phyloP scores from a whole-genome alignment of 2,329 filamentous ascomycete species.

The Trichoderma atrobrunneum region DNA sequence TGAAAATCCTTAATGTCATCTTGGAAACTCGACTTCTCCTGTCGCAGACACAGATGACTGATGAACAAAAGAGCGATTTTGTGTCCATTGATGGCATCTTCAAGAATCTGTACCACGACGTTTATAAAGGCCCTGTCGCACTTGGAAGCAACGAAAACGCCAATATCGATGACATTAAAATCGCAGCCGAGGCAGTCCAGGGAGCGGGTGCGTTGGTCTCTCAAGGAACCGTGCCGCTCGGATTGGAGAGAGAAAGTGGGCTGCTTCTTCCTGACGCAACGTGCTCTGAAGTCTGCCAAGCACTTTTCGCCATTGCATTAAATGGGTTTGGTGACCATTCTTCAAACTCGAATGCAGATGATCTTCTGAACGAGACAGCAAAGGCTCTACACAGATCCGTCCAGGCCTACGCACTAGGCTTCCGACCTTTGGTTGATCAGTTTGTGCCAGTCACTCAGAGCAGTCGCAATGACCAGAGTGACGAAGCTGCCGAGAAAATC shows the following conservation, averaged over 20 bases:
- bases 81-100: conserved; percentile 38
- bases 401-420: conserved; percentile 36
- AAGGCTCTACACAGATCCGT: conserved; percentile 41
- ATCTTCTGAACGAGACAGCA: conserved; percentile 42
- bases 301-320: conserved; percentile 32
- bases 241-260: not conserved
- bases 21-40: conserved; percentile 46
- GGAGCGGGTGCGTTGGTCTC: conserved; percentile 46
- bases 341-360: conserved; percentile 30
- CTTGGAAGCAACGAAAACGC: conserved; percentile 28
- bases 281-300: conserved; percentile 40
- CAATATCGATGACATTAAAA: conserved; percentile 39
- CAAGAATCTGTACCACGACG: conserved; percentile 42
- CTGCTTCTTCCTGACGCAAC: conserved; percentile 36
- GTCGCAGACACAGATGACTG: conserved; percentile 32
- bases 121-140: conserved; percentile 41
- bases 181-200: conserved; percentile 44
- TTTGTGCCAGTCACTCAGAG: conserved; percentile 28
- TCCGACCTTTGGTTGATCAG: conserved; percentile 33
- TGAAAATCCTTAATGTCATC: conserved; percentile 51
- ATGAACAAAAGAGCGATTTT: conserved; percentile 39
- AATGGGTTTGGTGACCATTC: conserved; percentile 25
- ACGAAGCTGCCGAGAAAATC: conserved; percentile 30
- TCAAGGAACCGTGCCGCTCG: conserved; percentile 31
- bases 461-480: conserved; percentile 23